Evolutionary conservation across 257 asterid species (phyloP).

Genomic region (Forsythia suspensa): DNA sequence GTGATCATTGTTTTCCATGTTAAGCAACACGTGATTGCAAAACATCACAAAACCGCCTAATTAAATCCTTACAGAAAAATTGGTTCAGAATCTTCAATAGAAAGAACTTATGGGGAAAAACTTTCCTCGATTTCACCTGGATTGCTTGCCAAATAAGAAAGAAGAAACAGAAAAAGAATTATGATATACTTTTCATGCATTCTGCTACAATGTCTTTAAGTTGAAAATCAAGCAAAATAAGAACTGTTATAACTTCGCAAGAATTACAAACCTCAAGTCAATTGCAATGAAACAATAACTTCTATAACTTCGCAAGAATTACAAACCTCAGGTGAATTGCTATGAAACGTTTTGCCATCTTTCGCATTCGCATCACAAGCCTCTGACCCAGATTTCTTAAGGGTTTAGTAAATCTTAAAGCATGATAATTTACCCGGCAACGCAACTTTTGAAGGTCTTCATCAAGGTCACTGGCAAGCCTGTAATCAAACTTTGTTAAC

Average conservation of each 20-base stretch:
- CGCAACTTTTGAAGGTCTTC: conserved; percentile 89
- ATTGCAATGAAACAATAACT: conserved; percentile 64
- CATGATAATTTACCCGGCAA: conserved; percentile 94
- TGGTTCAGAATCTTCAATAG: not conserved
- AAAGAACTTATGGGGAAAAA: not conserved
- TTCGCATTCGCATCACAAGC: conserved; percentile 79
- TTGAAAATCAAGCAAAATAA: not conserved
- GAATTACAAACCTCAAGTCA: conserved; percentile 75
- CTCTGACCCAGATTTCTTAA: conserved; percentile 76
- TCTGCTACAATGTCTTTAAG: not conserved
- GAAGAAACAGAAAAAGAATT: not conserved
- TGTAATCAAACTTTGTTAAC: conserved; percentile 95
- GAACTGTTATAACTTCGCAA: not conserved
- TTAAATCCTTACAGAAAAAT: not conserved
- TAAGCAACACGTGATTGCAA: not conserved
- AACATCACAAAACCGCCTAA: not conserved
- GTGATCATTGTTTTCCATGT: not conserved
- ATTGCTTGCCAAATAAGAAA: not conserved
- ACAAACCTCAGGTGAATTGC: conserved; percentile 94
- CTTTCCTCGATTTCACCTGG: not conserved
- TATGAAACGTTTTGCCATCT: conserved; percentile 78
- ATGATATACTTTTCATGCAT: not conserved
- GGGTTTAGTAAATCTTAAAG: conserved; percentile 84
- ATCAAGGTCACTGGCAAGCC: conserved; percentile 87
- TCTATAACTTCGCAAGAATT: not conserved